A percentile compares a stretch with the other conserved stretches of the same genome.
phyloP scores from a whole-genome alignment of 164 flowering plant species.

The Liquidambar formosana region DNA sequence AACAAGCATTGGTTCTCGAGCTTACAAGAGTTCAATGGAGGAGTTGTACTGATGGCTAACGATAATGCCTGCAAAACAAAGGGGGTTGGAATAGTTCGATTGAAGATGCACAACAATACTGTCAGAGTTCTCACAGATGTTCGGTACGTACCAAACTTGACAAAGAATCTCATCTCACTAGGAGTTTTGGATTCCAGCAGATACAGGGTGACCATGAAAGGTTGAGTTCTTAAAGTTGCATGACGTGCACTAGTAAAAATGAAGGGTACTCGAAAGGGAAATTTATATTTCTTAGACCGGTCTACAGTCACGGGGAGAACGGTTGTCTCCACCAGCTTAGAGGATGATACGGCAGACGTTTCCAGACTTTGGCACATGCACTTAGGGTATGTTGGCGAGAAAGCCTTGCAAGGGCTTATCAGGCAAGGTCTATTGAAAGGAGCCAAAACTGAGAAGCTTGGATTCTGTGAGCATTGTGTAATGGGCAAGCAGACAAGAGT shows the following conservation, averaged over 20 bases:
- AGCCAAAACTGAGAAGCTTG: not conserved
- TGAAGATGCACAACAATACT: conserved; percentile 8
- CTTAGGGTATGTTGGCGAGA: conserved; percentile 14
- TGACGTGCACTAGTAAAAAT: conserved; percentile 3
- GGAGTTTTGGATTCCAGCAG: conserved; percentile 8
- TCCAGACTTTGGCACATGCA: conserved; percentile 18
- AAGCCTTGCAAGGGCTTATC: conserved; percentile 7
- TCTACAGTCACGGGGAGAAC: not conserved
- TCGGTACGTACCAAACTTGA: conserved; percentile 12
- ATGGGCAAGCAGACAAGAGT: conserved; percentile 8
- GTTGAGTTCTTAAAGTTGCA: conserved; percentile 6
- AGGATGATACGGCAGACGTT: not conserved
- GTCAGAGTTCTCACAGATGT: conserved; percentile 6
- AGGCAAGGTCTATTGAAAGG: conserved; percentile 14
- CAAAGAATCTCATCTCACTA: conserved; percentile 14
- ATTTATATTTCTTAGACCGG: not conserved
- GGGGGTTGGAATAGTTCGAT: not conserved
- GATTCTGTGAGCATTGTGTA: not conserved
- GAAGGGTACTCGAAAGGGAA: not conserved
- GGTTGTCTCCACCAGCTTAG: not conserved
- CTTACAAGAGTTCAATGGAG: not conserved
- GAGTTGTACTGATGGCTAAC: not conserved
- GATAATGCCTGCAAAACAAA: not conserved
- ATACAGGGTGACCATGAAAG: not conserved
- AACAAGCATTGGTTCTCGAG: not conserved